Base-by-base conservation (phyloP, 139 green algal genomes). In the Chlorella sp. region DNA sequence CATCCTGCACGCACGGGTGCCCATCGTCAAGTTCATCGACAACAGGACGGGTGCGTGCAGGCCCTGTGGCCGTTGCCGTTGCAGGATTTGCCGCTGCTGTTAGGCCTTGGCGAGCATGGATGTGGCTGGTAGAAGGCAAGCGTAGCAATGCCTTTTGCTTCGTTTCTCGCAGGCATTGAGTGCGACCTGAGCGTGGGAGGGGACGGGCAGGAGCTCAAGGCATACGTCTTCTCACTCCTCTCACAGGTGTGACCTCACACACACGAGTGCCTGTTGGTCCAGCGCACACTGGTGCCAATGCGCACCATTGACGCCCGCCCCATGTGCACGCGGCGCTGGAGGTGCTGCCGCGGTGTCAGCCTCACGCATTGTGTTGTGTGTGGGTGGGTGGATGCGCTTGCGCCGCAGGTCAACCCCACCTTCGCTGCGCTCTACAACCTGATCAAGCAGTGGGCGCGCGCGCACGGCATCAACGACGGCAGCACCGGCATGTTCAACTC, bases 401-500 rank as follows among this genome's bases (percentile, higher is more conserved):
- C n/a, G n/a, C 20, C 26, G 27, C 66, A 62, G n/a, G 71, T 84
- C 29, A 71, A 75, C 66, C 69, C 70, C 6, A 31, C 65, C 26
- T 84, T 84, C 31, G 49, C 36, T 1, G 29, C 49, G 1, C 74
- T 81, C 50, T 85, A 70, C 74, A 31, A 62, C 26, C 32, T 81
- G 61, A 72, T 96, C 27, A 97, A 97, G 85, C 27, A 76, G 49
- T 97, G 91, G 91, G 84, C 89, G 5, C 80, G 78, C 33, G 77
- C 79, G 2, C 80, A 94, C 34, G 75, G 60, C 35, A 70, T 95
- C 31, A 95, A 96, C 67, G 86, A 95, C 70, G 80, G 86, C 1
- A 32, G 82, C 0, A 60, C 69, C 29, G 86, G 86, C 59, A 93
- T 88, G 27, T 88, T 97, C 76, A 96, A 95, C 86, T 88, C 74